Base-by-base conservation (phyloP, 2,329 filamentous ascomycete species). In the Scedosporium apiospermum region DNA sequence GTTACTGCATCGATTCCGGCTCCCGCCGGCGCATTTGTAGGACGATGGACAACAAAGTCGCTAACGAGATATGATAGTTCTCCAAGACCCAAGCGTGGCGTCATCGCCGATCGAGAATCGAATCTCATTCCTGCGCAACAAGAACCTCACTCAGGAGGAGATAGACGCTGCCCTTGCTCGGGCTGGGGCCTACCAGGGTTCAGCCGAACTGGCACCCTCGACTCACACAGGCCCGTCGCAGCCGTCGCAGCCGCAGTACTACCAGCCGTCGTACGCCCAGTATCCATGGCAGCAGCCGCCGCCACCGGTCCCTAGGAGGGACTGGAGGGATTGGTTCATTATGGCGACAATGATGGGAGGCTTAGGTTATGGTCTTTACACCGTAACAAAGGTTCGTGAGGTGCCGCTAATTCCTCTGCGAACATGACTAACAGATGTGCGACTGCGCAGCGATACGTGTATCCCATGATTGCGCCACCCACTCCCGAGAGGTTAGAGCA, bases 291-390 rank as follows among this genome's bases (percentile, higher is more conserved):
- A 85, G 26, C 79, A 79, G 34, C 77, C 83, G 18, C 51, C 18
- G 3, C 81, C 81, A 1, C 79, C 82, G 62, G 76, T 86, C 2
- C 92, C 92, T 3, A 88, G 86, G 72, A 82, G 95, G 71, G 95
- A 99, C 76, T 99, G 95, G 95, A 85, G 96, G 65, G 95, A 99
- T 73, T 98, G 92, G 90, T 99, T 99, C 76, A 98, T 99, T 75
- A 96, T 98, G 91, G 95, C 95, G 6, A 99, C 95, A 0, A 90
- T 98, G 12, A 88, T 96, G 65, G 89, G 92, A 63, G 91, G 93
- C 58, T 88, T 97, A 21, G 84, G 91, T 46, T 98, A 97, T 71
- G 93, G 93, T 0, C 76, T 96, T 23, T 99, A 95, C 72, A 85
- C 88, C 66, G 83, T 97, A 16, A 90, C 92, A 65, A 96, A 96